Evolutionary conservation across 1,284 basidiomycete genomes (phyloP).

Genomic region (Neotropicomus parvogracilis): DNA sequence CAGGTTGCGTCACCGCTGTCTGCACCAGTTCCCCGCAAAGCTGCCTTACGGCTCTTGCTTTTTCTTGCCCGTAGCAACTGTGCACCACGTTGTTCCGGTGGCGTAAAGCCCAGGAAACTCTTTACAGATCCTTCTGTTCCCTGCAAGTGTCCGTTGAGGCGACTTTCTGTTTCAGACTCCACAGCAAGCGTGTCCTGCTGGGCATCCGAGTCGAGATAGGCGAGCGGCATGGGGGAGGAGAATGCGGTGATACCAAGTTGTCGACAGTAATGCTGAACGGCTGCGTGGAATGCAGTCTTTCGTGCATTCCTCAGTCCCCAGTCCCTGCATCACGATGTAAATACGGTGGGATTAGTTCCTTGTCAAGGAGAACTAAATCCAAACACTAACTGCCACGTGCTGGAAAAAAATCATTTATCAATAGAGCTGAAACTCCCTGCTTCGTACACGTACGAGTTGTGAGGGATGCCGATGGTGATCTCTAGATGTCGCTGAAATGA

Average conservation of each 20-base stretch:
- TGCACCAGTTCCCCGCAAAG: slow-evolving; percentile 40
- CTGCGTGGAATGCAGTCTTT: slow-evolving; percentile 73
- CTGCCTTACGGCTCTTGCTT: slow-evolving; percentile 47
- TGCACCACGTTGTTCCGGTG: slow-evolving; percentile 36
- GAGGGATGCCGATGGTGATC: slow-evolving; percentile 63
- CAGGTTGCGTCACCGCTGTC: slow-evolving; percentile 12
- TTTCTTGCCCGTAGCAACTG: slow-evolving; percentile 46
- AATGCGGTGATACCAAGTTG: slow-evolving; percentile 62
- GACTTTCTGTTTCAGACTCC: background rate
- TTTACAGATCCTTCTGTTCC: slow-evolving; percentile 14
- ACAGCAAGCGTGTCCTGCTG: slow-evolving; percentile 27
- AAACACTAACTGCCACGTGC: slow-evolving; percentile 44
- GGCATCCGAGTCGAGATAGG: slow-evolving; percentile 43
- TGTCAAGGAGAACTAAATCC: background rate
- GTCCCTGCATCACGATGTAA: slow-evolving; percentile 38
- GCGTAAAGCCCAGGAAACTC: slow-evolving; percentile 48
- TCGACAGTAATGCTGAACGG: slow-evolving; percentile 64
- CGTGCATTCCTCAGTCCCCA: slow-evolving; percentile 60
- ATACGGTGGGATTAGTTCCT: slow-evolving; percentile 9
- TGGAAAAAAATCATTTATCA: slow-evolving; percentile 20
- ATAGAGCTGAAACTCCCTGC: slow-evolving; percentile 4
- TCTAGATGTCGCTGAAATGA: slow-evolving; percentile 61
- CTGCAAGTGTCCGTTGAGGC: background rate
- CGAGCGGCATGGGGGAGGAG: slow-evolving; percentile 57
- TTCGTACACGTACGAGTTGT: slow-evolving; percentile 53